Conservation (phyloP, 202 grass and related monocot species). For the Musa balbisiana region DNA sequence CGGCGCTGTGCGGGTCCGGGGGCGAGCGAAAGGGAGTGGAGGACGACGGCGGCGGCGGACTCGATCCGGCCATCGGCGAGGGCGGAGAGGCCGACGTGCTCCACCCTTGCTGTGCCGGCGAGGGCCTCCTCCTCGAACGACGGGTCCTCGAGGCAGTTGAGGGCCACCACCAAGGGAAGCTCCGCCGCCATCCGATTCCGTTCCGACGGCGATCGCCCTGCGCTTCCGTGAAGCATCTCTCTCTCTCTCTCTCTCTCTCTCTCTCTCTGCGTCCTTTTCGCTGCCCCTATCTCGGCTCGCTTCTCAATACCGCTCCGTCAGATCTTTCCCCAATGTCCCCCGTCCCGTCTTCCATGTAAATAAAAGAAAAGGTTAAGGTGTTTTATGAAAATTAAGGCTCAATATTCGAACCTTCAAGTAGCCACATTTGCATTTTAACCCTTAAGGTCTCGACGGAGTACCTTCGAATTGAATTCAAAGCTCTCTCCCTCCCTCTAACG, state of each 20-base stretch:
- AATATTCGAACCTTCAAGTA: no score
- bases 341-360: neutral
- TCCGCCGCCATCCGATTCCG: conserved; percentile 11
- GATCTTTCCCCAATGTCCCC: neutral
- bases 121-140: conserved; percentile 21
- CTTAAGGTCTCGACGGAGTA: no score
- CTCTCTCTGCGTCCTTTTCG: no score
- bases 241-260: neutral
- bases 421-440: no score
- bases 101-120: conserved; percentile 5
- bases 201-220: neutral
- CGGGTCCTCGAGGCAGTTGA: conserved; percentile 23
- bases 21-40: conserved; percentile 14
- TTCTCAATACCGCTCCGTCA: neutral
- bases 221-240: neutral
- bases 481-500: no score
- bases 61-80: conserved; percentile 21
- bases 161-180: conserved; percentile 7
- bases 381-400: no score
- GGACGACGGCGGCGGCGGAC: conserved; percentile 6
- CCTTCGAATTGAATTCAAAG: no score
- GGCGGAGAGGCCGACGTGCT: conserved; percentile 12
- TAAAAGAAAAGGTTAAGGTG: no score
- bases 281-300: neutral
- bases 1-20: conserved; percentile 13